Evolutionary conservation across 148 eudicot species (phyloP), one percentile per base, ranked within the genome.

Genomic region (Nepenthes mirabilis): DNA sequence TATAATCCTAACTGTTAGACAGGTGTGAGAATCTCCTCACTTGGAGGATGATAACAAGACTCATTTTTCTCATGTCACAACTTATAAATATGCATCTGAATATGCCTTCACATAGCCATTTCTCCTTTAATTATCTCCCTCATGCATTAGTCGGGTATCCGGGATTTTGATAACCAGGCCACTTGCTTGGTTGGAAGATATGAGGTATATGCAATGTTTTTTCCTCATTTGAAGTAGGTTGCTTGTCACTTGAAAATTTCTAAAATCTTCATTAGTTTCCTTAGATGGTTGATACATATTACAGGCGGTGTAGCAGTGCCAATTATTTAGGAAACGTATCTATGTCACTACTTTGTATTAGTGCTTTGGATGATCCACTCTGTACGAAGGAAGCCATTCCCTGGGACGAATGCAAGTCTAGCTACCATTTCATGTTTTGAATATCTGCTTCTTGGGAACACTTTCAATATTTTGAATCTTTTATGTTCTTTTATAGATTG

Each of bases 381-480:
- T 93, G 98, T 75, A 83, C 98, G 47, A 65, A 51, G 52, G 98
- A 93, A 77, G 95, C 98, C 72, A 86, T 93, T 73, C 91, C 98
- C 14, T 93, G 91, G 91, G 96, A 93, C 72, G 98, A 93, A 73
- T 93, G 98, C 89, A 84, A 96, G 98, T 88, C 70, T 12, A 43
- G 35, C 48, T 45, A 32, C 60, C 36, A 23, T 43, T 8, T 43
- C 43, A 9, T 33, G 11, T 63, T 11, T 32, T 51, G 36, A 36
- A 36, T 14, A 36, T 59, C n/a, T 65, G 13, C 32, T 49, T 48
- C 64, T 58, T 43, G 23, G 51, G 36, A 57, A 54, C 12, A n/a
- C n/a, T n/a, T 49, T 56, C 12, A 12, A 13, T 13, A 13, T 47
- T 5, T 34, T 63, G 55, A 62, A 55, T 35, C 58, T 40, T 37